Percentiles rank a stretch among this genome's conserved stretches.
Conservation (phyloP, 106 monocot genomes). For the Dioscorea dumetorum region DNA sequence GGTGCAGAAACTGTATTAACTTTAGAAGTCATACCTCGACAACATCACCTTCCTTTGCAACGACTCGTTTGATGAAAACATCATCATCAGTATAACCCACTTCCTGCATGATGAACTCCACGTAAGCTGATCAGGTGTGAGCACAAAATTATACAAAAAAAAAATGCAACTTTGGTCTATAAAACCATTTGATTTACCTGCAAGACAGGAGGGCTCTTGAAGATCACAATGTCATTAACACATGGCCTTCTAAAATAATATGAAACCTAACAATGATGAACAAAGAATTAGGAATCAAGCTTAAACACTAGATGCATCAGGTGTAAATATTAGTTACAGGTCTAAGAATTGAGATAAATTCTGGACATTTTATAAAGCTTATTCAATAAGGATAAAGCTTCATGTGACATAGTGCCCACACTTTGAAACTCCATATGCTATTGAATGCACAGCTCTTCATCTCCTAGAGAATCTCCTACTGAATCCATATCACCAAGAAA, state of each 20-base stretch:
- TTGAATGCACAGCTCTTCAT: too few species aligned
- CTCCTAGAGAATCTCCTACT: too few species aligned
- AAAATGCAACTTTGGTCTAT: not conserved
- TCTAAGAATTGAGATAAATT: too few species aligned
- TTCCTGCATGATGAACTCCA: constrained; percentile 37
- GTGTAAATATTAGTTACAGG: too few species aligned
- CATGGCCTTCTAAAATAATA: constrained; percentile 97
- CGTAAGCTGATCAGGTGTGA: not conserved
- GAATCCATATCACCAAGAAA: too few species aligned
- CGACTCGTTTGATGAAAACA: constrained; percentile 95
- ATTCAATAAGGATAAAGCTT: too few species aligned
- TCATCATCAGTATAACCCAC: constrained; percentile 91
- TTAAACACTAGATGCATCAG: too few species aligned
- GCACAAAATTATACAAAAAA: not conserved
- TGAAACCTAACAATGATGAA: constrained; percentile 53
- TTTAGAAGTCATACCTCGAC: constrained; percentile 63
- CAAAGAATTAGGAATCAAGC: not conserved
- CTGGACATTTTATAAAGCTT: too few species aligned
- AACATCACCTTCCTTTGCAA: constrained; percentile 88
- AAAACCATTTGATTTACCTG: constrained; percentile 39
- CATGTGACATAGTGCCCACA: too few species aligned
- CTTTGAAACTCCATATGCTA: too few species aligned
- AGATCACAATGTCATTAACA: constrained; percentile 97
- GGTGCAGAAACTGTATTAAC: not conserved
- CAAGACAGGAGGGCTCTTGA: constrained; percentile 95